Conservation (phyloP, 108 stramenopile species). For the Pseudonitzschia multiseries region DNA sequence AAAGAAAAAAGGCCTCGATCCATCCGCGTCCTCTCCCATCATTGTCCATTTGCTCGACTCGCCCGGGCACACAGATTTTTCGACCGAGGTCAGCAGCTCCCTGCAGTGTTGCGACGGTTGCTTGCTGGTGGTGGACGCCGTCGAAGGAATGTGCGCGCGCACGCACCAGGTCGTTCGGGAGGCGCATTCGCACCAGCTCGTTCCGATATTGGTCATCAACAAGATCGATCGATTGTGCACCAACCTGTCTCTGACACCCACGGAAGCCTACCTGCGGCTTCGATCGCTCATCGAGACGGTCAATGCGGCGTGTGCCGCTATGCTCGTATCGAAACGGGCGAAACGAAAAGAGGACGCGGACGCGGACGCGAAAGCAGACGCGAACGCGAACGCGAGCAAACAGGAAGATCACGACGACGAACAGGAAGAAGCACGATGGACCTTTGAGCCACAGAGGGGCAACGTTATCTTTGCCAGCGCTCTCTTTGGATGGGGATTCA, state of each 20-base stretch:
- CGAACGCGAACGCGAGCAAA: too few relatives aligned
- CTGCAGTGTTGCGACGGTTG: constrained; percentile 92
- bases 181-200: constrained; percentile 85
- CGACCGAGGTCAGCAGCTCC: constrained; percentile 92
- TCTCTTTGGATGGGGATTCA: constrained; percentile 95
- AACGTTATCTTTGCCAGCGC: constrained; percentile 96
- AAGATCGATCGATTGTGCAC: constrained; percentile 90
- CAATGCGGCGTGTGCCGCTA: constrained; percentile 87
- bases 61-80: constrained; percentile 98
- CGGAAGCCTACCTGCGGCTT: constrained; percentile 91
- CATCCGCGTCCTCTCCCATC: constrained; percentile 29
- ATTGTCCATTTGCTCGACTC: constrained; percentile 95
- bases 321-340: constrained; percentile 56
- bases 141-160: constrained; percentile 93
- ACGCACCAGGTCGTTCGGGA: constrained; percentile 96
- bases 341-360: constrained; percentile 4
- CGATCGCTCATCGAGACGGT: constrained; percentile 89
- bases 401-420: constrained; percentile 21
- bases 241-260: constrained; percentile 71
- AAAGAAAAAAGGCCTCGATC: constrained; percentile 7
- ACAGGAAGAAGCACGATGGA: constrained; percentile 70
- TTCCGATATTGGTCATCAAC: constrained; percentile 92
- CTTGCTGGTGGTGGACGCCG: constrained; percentile 94
- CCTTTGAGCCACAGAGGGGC: constrained; percentile 90
- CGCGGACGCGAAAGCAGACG: too few relatives aligned